Evolutionary conservation across 768 basidiomycete genomes (phyloP), one percentile per base, ranked within the genome.

Genomic region (Rhizopogon vinicolor): DNA sequence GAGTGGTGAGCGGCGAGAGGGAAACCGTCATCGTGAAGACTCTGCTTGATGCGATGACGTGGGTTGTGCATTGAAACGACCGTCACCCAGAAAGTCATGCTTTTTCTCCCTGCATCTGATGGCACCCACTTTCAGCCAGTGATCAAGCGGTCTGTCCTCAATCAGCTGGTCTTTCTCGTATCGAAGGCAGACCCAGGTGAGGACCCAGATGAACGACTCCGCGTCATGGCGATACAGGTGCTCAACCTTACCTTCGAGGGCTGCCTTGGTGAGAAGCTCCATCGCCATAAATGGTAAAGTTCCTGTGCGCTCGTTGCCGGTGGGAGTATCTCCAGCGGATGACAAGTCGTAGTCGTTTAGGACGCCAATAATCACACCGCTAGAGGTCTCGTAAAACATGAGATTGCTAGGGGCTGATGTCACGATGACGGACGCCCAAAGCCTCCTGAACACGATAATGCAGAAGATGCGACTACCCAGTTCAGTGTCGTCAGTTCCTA

Each of bases 331-430:
- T 22, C 7, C 28, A 12, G 7, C 22, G 22, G 18, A 42, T 8
- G 25, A 49, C 35, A 18, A 56, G 43, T 59, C 58, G 16, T 56
- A 59, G 39, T 59, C 55, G 39, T 59, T 59, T 1, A 59, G 39
- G 13, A 59, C 55, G 14, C 58, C 58, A 29, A 43, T 52, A 41
- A 42, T n/a, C n/a, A n/a, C n/a, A n/a, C n/a, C n/a, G n/a, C n/a
- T n/a, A n/a, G n/a, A n/a, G n/a, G n/a, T n/a, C n/a, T n/a, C n/a
- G n/a, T n/a, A n/a, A n/a, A 41, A 59, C 58, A 59, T 59, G 37
- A 59, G 43, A 44, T 56, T 59, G 25, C 14, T 33, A 28, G 18
- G 18, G 28, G 51, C 58, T 59, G 43, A 59, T 41, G 51, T 59
- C 55, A 18, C 58, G 50, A 35, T 59, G 55, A 22, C 52, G 44